Evolutionary conservation across 495 filamentous ascomycete genomes (phyloP), one percentile per base, ranked within the genome.

Genomic region (Eremomyces bilateralis): DNA sequence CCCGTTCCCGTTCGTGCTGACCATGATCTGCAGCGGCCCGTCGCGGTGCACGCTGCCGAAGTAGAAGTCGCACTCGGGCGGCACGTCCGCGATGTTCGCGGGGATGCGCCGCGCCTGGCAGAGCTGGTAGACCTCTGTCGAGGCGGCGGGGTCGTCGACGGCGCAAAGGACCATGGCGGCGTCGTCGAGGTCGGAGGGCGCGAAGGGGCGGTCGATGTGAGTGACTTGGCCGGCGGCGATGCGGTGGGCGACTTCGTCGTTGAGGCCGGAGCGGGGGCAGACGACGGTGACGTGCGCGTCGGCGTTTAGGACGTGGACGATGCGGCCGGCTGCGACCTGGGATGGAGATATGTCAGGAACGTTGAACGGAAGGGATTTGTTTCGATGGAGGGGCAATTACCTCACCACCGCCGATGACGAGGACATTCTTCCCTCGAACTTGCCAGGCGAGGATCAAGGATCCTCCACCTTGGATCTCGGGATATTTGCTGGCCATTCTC

Each of bases 1-100:
- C 0, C 88, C 88, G 50, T 94, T 95, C 4, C 88, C 88, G 52
- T 95, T 95, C 8, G 88, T 97, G 52, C 76, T 83, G 32, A 97
- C 83, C 88, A 97, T 97, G 41, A 97, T 69, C 62, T 97, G 88
- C 41, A 97, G 53, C 6, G 88, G 90, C 0, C 88, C 88, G 53
- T 95, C 90, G 16, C 88, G 70, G 59, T 97, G 78, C 20, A 94
- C 70, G 53, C 76, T 83, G 31, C 88, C 88, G 53, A 97, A 97
- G 56, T 94, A 97, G 50, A 97, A 97, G 47, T 97, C 88, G 51
- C 88, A 97, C 53, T 95, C 88, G 0, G 82, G 67, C 0, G 90
- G 90, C 1, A 95, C 90, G 54, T 97, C 88, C 39, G 88, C 88
- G 34, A 97, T 90, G 53, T 97, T 97, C 22, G 80, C 82, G 1